phyloP scores from a whole-genome alignment of 257 asterid species.

The Salvia hispanica region DNA sequence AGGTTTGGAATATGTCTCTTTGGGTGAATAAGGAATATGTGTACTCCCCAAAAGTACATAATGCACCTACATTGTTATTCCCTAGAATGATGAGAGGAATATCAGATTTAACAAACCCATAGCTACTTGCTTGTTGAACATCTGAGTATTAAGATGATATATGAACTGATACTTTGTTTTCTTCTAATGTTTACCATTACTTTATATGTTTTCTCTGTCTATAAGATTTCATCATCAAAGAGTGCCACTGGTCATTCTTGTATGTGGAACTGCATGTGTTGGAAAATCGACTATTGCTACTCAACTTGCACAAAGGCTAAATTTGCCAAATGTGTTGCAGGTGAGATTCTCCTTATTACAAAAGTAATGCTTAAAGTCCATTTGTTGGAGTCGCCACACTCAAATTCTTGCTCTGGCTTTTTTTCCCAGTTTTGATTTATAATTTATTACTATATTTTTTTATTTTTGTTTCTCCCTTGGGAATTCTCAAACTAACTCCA shows the following conservation, averaged over 20 bases:
- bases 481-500: slow-evolving; percentile 31
- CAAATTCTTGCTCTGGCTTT: slow-evolving; percentile 5
- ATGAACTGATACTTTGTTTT: slow-evolving; percentile 21
- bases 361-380: slow-evolving; percentile 20
- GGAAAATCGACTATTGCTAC: slow-evolving; percentile 98
- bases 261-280: slow-evolving; percentile 98
- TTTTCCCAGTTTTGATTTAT: not conserved
- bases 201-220: slow-evolving; percentile 30
- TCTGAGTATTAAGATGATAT: slow-evolving; percentile 15
- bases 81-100: not conserved
- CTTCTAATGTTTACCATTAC: slow-evolving; percentile 22
- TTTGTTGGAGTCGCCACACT: slow-evolving; percentile 14
- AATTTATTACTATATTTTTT: not conserved
- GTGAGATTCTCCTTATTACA: slow-evolving; percentile 39
- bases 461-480: not conserved
- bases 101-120: slow-evolving; percentile 1
- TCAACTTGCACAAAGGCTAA: slow-evolving; percentile 97
- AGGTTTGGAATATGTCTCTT: not conserved
- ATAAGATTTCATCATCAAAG: slow-evolving; percentile 94
- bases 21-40: not conserved
- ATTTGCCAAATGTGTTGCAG: slow-evolving; percentile 97
- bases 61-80: not conserved
- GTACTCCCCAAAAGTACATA: not conserved
- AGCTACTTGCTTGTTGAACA: not conserved
- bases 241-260: slow-evolving; percentile 97